phyloP scores from a whole-genome alignment of 441 rosid species.

The Populus hybrid region DNA sequence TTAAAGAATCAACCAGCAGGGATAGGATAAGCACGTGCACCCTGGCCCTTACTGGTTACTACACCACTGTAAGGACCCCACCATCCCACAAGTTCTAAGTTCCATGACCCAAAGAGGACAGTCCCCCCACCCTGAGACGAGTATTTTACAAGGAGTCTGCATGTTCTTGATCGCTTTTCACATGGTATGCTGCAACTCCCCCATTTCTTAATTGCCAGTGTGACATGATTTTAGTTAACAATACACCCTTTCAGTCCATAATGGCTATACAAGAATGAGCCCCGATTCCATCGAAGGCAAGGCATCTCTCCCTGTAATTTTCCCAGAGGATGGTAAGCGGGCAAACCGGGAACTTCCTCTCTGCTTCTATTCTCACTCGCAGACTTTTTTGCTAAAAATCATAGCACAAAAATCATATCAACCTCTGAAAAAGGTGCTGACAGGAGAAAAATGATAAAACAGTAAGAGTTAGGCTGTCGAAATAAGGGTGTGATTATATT shows the following conservation, averaged over 20 bases:
- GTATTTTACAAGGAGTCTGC: slow-evolving; percentile 62
- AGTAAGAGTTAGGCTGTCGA: slow-evolving; percentile 30
- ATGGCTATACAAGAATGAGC: not conserved
- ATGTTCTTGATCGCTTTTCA: slow-evolving; percentile 52
- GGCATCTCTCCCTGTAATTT: slow-evolving; percentile 24
- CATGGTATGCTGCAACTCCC: slow-evolving; percentile 51
- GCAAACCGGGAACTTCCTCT: slow-evolving; percentile 21
- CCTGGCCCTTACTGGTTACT: slow-evolving; percentile 8
- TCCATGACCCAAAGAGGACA: slow-evolving; percentile 9
- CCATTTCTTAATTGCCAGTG: slow-evolving; percentile 1
- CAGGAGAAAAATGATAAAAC: slow-evolving; percentile 15
- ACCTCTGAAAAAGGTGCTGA: slow-evolving; percentile 4
- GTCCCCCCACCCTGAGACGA: slow-evolving; percentile 21
- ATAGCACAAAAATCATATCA: not conserved
- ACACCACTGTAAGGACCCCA: slow-evolving; percentile 29
- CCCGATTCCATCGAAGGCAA: slow-evolving; percentile 16
- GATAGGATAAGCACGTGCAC: slow-evolving; percentile 30
- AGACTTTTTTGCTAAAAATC: not conserved
- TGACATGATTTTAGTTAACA: slow-evolving; percentile 6
- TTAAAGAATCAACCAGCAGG: slow-evolving; percentile 9
- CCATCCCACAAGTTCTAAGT: slow-evolving; percentile 14
- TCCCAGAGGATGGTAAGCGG: slow-evolving; percentile 13
- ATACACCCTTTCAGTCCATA: slow-evolving; percentile 17
- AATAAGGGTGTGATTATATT: slow-evolving; percentile 13
- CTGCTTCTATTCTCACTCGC: slow-evolving; percentile 14